phyloP scores from a whole-genome alignment of 2,329 filamentous ascomycete genomes.

The Sphaerostilbella broomeana region DNA sequence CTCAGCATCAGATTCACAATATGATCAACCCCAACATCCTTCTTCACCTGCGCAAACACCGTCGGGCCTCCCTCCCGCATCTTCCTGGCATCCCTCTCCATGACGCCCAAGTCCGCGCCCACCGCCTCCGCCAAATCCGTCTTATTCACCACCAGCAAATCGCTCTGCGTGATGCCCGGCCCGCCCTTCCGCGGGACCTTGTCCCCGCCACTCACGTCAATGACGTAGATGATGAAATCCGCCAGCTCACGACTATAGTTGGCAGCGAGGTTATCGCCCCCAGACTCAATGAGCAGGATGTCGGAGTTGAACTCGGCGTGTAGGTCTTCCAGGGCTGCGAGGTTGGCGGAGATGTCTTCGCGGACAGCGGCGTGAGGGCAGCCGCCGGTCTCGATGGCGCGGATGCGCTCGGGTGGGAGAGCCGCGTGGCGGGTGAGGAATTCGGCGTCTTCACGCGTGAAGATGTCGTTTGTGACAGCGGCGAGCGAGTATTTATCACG shows the following conservation, averaged over 20 bases:
- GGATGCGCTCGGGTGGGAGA: conserved; percentile 75
- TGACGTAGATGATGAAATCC: conserved; percentile 98
- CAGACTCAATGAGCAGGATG: conserved; percentile 87
- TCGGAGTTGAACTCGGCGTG: conserved; percentile 75
- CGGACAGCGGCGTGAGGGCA: conserved; percentile 96
- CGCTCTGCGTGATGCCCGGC: conserved; percentile 93
- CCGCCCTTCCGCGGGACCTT: conserved; percentile 96
- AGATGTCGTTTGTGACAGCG: conserved; percentile 98
- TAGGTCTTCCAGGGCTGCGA: conserved; percentile 84
- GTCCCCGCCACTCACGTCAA: conserved; percentile 92
- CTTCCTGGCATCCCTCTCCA: conserved; percentile 90
- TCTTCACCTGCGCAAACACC: conserved; percentile 96
- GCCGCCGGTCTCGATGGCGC: conserved; percentile 94
- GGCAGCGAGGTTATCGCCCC: conserved; percentile 92
- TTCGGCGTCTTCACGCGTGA: conserved; percentile 95
- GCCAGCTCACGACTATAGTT: conserved; percentile 95
- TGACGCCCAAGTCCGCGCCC: conserved; percentile 82
- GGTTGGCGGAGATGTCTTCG: conserved; percentile 92
- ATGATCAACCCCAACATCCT: conserved; percentile 73
- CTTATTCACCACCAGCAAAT: conserved; percentile 93
- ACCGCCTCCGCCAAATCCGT: conserved; percentile 87
- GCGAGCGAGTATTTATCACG: conserved; percentile 79
- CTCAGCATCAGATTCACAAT: conserved; percentile 85
- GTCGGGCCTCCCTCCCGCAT: conserved; percentile 95
- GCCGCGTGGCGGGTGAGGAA: conserved; percentile 86